Base-by-base conservation (phyloP, 2,329 filamentous ascomycete genomes). In the Akanthomyces uredinophilus region DNA sequence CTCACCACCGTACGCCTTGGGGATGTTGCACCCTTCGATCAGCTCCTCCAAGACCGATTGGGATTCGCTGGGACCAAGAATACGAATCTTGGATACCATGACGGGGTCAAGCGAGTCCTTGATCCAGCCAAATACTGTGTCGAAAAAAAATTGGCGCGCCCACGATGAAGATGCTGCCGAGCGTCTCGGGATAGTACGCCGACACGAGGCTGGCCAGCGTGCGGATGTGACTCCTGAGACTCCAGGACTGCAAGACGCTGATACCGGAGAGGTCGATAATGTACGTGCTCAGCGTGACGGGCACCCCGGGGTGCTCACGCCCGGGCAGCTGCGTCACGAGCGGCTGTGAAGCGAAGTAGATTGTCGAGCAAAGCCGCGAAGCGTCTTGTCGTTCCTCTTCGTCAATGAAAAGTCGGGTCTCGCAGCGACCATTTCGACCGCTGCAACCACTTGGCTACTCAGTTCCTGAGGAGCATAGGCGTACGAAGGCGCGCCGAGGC, bases 61-160 rank as follows among this genome's bases (percentile, higher is more conserved):
- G 57, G 96, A 88, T 74, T 96, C 91, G 60, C 84, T 72, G 7
- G 85, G 79, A 53, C 82, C 82, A 58, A 98, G 84, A 68, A 98
- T 94, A 74, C 96, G 96, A 74, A 98, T 97, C 79, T 97, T 98
- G 69, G 91, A 95, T 2, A 92, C 91, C 35, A 93, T 97, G 65
- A 92, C 91, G 5, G 93, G 93, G 77, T 93, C 90, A 70, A 96
- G 96, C 92, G 92, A 96, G 70, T 89, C 88, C 81, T 96, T 96
- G 77, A 96, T 84, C 92, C 92, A 96, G 67, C 90, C 87, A 92
- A 92, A 94, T 63, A 96, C 91, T 2, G 92, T 96, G 53, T 90
- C 89, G 27, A 79, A 96, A 96, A 82, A 96, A 96, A 50, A 83
- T 78, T 78, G 94, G 94, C 0, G 93, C 93, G 64, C 93, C 93